Conservation (phyloP, 2,329 filamentous ascomycete species). For the Apiospora saccharicola region DNA sequence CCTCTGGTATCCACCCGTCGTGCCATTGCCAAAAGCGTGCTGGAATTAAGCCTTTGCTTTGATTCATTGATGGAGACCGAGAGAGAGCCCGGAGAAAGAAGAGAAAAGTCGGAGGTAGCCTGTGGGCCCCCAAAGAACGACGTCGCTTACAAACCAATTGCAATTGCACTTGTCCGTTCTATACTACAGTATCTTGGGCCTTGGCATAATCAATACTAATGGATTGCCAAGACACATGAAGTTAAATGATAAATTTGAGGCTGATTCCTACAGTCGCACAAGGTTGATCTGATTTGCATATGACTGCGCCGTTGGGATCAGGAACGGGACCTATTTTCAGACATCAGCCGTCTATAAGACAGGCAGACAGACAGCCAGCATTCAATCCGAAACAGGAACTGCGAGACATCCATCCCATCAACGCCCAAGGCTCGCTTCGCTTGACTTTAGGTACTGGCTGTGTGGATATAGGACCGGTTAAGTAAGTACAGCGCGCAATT, state of each 20-base stretch:
- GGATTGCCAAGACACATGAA: background rate
- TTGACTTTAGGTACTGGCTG: background rate
- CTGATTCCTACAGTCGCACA: background rate
- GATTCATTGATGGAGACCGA: constrained; percentile 5
- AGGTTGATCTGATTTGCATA: background rate
- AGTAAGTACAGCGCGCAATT: background rate
- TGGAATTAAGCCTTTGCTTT: background rate
- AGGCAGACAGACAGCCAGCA: background rate
- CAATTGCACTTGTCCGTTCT: no score
- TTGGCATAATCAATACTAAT: no score
- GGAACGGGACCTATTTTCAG: background rate
- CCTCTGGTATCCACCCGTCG: background rate
- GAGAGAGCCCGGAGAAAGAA: background rate
- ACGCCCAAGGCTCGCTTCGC: background rate
- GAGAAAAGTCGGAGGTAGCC: background rate
- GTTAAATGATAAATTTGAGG: background rate
- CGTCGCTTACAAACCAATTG: no score
- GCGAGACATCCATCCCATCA: constrained; percentile 4
- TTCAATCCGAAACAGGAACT: background rate
- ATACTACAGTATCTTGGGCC: no score
- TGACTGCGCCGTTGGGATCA: background rate
- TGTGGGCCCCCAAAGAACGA: background rate
- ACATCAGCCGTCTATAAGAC: background rate
- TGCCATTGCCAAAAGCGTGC: background rate
- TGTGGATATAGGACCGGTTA: background rate